Evolutionary conservation across 345 rosid genomes (phyloP).

Genomic region (Passiflora organensis): DNA sequence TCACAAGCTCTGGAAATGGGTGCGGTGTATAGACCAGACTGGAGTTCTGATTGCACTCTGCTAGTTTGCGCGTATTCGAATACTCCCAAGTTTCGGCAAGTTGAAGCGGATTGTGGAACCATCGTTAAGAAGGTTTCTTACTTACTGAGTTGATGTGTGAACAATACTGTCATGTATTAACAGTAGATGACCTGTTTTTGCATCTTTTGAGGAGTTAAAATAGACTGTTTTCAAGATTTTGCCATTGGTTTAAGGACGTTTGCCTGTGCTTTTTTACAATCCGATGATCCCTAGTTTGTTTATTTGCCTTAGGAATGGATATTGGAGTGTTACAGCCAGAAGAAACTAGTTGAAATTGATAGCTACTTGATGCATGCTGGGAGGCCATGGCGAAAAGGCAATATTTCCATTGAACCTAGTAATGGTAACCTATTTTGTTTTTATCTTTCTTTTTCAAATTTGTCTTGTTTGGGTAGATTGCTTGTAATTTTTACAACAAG

Average conservation of each 20-base stretch:
- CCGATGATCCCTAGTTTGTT: constrained; percentile 14
- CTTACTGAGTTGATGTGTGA: too few relatives aligned
- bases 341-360: constrained; percentile 74
- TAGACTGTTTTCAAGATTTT: too few relatives aligned
- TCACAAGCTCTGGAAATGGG: constrained; percentile 87
- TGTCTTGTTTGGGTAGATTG: too few relatives aligned
- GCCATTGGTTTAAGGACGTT: background rate
- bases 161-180: too few relatives aligned
- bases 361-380: constrained; percentile 80
- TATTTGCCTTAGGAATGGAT: constrained; percentile 64
- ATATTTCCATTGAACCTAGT: constrained; percentile 18
- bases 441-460: too few relatives aligned
- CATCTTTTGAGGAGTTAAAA: too few relatives aligned
- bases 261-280: background rate
- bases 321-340: constrained; percentile 56
- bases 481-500: too few relatives aligned
- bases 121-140: constrained; percentile 64
- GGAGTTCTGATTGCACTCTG: constrained; percentile 77
- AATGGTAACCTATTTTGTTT: constrained; percentile 29
- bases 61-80: constrained; percentile 79
- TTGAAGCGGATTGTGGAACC: constrained; percentile 63
- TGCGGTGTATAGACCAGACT: constrained; percentile 67
- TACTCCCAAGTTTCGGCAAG: constrained; percentile 92
- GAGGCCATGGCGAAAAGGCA: constrained; percentile 72
- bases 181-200: too few relatives aligned